Conservation (phyloP, 2,329 filamentous ascomycete genomes). For the Calonectria ilicicola region DNA sequence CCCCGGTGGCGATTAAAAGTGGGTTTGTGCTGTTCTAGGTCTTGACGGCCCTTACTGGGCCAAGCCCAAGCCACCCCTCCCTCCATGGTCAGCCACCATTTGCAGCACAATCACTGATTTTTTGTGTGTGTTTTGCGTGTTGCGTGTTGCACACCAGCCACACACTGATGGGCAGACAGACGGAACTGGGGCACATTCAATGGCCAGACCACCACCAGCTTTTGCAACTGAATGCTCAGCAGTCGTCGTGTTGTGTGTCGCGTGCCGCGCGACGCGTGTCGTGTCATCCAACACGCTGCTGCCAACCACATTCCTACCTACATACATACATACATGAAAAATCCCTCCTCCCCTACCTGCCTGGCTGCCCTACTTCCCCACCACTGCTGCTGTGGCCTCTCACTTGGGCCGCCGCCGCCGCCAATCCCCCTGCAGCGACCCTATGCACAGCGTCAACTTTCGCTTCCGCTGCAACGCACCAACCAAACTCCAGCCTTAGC, state of each 20-base stretch:
- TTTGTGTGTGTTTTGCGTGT: no score
- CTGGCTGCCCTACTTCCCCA: no score
- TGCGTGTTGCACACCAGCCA: no score
- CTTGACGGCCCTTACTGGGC: background rate
- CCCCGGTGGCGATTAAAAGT: background rate
- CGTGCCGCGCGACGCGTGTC: no score
- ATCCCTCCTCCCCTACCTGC: background rate
- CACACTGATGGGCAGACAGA: background rate
- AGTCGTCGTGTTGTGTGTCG: no score
- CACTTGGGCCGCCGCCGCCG: background rate
- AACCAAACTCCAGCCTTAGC: background rate
- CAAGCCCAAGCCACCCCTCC: background rate
- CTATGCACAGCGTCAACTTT: background rate
- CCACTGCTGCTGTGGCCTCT: background rate
- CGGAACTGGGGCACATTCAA: no score
- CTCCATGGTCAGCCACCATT: background rate
- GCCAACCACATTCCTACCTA: no score
- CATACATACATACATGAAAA: background rate
- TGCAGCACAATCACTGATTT: background rate
- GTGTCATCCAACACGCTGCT: no score
- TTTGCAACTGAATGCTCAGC: no score
- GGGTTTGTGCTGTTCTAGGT: background rate
- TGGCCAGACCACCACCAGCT: background rate
- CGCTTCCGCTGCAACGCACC: background rate
- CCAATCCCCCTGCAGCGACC: background rate